Conservation (phyloP, 768 basidiomycete genomes). For the Hericium coralloides region DNA sequence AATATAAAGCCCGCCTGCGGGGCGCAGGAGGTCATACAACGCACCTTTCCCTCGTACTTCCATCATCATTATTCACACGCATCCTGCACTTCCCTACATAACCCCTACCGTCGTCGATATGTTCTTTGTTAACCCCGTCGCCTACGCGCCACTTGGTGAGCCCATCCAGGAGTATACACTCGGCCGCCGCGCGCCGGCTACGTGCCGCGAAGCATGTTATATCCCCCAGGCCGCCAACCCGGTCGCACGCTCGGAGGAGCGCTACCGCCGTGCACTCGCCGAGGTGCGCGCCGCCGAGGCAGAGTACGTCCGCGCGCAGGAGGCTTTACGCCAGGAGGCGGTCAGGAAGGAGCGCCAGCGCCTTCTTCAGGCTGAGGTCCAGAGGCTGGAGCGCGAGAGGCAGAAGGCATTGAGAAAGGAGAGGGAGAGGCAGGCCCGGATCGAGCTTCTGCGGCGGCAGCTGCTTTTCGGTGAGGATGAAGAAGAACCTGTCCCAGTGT, state of each 20-base stretch:
- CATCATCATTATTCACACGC: neutral
- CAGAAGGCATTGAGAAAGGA: neutral
- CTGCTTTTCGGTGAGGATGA: neutral
- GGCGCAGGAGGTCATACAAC: neutral
- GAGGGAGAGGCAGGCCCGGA: neutral
- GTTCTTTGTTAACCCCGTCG: neutral
- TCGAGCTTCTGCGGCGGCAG: neutral
- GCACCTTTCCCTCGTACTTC: neutral
- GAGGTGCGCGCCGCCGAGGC: conserved; percentile 5
- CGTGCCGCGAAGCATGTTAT: neutral
- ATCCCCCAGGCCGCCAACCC: neutral
- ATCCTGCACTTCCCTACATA: neutral
- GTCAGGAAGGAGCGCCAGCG: neutral
- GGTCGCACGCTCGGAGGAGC: neutral
- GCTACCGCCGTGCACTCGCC: conserved; percentile 8
- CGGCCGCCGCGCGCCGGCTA: neutral
- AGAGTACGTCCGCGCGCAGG: conserved; percentile 4
- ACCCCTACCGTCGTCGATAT: neutral
- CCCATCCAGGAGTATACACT: no score
- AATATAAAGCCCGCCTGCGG: neutral
- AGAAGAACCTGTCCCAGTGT: neutral
- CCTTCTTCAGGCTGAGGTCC: neutral
- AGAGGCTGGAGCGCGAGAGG: neutral
- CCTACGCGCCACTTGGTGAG: neutral
- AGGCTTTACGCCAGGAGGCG: conserved; percentile 3